Base-by-base conservation (phyloP, 495 filamentous ascomycete species). In the Lasiosphaeriaceae sp. region DNA sequence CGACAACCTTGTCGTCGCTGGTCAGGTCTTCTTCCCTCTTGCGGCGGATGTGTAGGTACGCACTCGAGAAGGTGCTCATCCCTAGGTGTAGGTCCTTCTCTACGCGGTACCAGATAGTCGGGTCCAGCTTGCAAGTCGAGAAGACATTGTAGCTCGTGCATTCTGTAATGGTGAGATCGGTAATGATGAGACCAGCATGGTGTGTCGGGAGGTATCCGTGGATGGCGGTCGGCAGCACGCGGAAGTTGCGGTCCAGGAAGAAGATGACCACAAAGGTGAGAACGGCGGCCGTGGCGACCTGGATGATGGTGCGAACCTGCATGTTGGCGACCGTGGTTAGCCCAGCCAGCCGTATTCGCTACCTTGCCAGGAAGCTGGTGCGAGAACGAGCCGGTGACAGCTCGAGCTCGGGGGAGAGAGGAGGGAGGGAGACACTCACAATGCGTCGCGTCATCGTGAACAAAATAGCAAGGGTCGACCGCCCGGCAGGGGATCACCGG, bases 81-180 rank as follows among this genome's bases (percentile, higher is more conserved):
- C 80, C 80, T 17, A 98, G 80, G 70, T 92, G 94, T 1, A 98
- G 81, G 66, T 98, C 92, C 75, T 97, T 98, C 54, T 96, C 89
- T 58, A 97, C 76, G 52, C 89, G 85, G 57, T 88, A 82, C 94
- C 94, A 98, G 55, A 77, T 66, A 44, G 81, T 73, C n/a, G 83
- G 69, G 68, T 92, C 86, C 54, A 96, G 81, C 59, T 83, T 85
- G 79, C 94, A 97, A 51, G 77, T 84, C 2, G 86, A 87, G 53
- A 97, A 86, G 39, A 86, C 67, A 68, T 92, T 92, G 56, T 93
- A 52, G 12, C 77, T 73, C 3, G 86, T 88, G 73, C 95, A 97
- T 47, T 79, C 85, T 7, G 80, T 82, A 55, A 96, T 77, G n/a
- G 86, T 89, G 61, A 97, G 83, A 76, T 98, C 94, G 62, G 90